Base-by-base conservation (phyloP, 192 early-diverging fungal species). In the Irineochytrium annulatum region DNA sequence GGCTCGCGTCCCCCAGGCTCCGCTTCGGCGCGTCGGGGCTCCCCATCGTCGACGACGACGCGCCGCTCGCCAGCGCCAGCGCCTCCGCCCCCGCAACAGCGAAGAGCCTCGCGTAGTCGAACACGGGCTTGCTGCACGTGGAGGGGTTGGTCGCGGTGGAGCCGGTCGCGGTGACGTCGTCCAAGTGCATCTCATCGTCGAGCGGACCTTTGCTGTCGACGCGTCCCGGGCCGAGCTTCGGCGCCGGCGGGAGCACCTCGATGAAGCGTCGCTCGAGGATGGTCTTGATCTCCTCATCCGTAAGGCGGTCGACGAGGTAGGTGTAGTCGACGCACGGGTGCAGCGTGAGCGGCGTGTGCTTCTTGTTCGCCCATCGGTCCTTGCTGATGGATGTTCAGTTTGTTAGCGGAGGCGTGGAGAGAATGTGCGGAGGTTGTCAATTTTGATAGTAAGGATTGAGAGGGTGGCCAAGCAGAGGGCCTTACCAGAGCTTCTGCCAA, bases 271-370 rank as follows among this genome's bases (percentile, higher is more conserved):
- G 14, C 27, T 24, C 1, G 3, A 62, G 35, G 20, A 62, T 24
- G 5, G 6, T 5, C 11, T 27, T 20, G 49, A 34, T 62, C 34
- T 62, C 60, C 11, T n/a, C 8, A 1, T 35, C 13, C 29, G 20
- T 33, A 3, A 62, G 27, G 16, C 24, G 24, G 20, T 55, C 0
- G 5, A 62, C 0, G 24, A 62, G 13, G 11, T 19, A 22, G 1
- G 24, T 37, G 20, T 55, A 62, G 39, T 62, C 60, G 17, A 62
- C 52, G 29, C 20, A 43, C 24, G 60, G 51, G 53, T 62, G 60
- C 17, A 55, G 49, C 51, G 28, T 16, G 4, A 62, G 30, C 8
- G 17, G n/a, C 33, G 16, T 17, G 35, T 62, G 60, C 34, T 54
- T 62, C 34, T 62, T 62, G 20, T 19, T 20, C 16, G 28, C 51